phyloP scores from a whole-genome alignment of 2,329 filamentous ascomycete species.

The Alternaria ethzedia region DNA sequence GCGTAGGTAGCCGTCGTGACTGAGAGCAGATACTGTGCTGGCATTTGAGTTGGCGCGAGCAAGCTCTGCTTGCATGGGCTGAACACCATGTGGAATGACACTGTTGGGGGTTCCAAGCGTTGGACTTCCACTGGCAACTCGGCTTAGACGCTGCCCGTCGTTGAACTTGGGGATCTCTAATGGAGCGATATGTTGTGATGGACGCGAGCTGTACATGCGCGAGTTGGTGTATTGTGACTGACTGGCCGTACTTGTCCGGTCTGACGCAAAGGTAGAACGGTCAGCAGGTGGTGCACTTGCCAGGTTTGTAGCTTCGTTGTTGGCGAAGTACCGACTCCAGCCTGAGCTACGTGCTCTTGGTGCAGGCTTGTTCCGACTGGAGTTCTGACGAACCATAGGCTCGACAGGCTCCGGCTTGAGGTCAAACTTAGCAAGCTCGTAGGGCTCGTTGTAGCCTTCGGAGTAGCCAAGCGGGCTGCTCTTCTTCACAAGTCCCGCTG shows the following conservation, averaged over 20 bases:
- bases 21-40: conserved; percentile 42
- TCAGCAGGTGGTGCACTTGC: conserved; percentile 69
- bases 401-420: conserved; percentile 44
- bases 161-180: conserved; percentile 61
- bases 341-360: conserved; percentile 65
- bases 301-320: conserved; percentile 65
- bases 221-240: conserved; percentile 59
- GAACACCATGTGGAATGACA: conserved; percentile 43
- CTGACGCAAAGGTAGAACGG: conserved; percentile 47
- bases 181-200: conserved; percentile 74
- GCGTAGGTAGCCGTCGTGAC: conserved; percentile 35
- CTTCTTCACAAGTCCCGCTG: conserved; percentile 66
- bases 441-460: conserved; percentile 46
- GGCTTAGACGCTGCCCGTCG: conserved; percentile 64
- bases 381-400: conserved; percentile 46
- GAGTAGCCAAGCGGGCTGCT: conserved; percentile 49
- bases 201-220: conserved; percentile 61
- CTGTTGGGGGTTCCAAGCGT: conserved; percentile 66
- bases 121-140: conserved; percentile 73
- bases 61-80: conserved; percentile 49
- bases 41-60: conserved; percentile 46
- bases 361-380: conserved; percentile 33
- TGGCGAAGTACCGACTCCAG: conserved; percentile 81
- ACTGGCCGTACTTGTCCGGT: conserved; percentile 48
- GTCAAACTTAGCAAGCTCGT: conserved; percentile 56